phyloP scores from a whole-genome alignment of 78 protist species.

The Tieghemostelium lacteum region DNA sequence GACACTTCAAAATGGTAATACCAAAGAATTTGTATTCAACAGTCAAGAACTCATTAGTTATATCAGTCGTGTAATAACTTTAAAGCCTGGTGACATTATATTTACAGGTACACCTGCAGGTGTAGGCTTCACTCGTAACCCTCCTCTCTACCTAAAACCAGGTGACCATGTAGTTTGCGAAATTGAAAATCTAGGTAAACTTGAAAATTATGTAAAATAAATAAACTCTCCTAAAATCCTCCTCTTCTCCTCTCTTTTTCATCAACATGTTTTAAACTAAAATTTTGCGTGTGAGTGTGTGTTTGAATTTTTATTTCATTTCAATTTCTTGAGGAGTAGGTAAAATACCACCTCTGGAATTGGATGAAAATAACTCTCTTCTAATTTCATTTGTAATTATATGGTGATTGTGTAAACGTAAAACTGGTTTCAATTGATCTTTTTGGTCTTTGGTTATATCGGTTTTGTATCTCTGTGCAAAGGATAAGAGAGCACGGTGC shows the following conservation, averaged over 20 bases:
- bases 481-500: slow-evolving; percentile 92
- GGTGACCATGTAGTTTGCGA: slow-evolving; percentile 62
- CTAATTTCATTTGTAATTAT: slow-evolving; percentile 90
- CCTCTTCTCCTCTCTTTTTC: too few species aligned
- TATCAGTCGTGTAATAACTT: slow-evolving; percentile 23
- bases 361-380: slow-evolving; percentile 84
- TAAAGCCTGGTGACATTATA: slow-evolving; percentile 79
- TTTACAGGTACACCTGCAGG: slow-evolving; percentile 84
- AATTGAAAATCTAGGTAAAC: slow-evolving; percentile 67
- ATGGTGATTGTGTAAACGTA: slow-evolving; percentile 90
- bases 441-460: slow-evolving; percentile 91
- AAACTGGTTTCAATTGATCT: slow-evolving; percentile 63
- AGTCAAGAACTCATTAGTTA: slow-evolving; percentile 60
- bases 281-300: too few species aligned
- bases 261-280: too few species aligned
- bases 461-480: slow-evolving; percentile 91
- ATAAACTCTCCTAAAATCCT: not conserved
- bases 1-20: slow-evolving; percentile 59
- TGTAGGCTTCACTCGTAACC: slow-evolving; percentile 62
- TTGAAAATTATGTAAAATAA: slow-evolving; percentile 49
- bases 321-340: not conserved
- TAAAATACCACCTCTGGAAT: slow-evolving; percentile 32
- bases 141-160: slow-evolving; percentile 57
- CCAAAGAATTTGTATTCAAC: slow-evolving; percentile 71
- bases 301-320: too few species aligned